Base-by-base conservation (phyloP, 2,329 filamentous ascomycete genomes). In the Talaromyces atroroseus region DNA sequence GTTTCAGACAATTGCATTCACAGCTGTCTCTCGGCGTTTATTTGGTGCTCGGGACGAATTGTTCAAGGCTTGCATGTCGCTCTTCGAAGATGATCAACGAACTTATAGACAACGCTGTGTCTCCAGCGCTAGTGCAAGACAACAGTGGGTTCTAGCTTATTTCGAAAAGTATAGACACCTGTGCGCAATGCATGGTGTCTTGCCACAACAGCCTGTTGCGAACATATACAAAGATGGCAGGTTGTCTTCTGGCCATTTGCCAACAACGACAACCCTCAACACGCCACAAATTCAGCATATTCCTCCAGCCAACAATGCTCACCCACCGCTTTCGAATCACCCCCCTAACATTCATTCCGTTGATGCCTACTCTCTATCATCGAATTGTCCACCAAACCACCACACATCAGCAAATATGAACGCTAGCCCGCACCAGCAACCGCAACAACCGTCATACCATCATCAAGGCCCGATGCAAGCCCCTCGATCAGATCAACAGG, bases 1-100 rank as follows among this genome's bases (percentile, higher is more conserved):
- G 1, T 68, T 88, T 6, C 80, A 84, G 61, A 68, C 66, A 1
- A 78, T 83, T 26, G 68, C 83, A 2, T 86, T 85, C 56, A 51
- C 63, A 14, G 66, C 66, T 8, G 62, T 66, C n/a, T 66, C 63
- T 49, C 68, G 71, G 10, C 60, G 63, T 42, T 48, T 73, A 11
- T 63, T 61, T 29, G 62, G 59, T 2, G 20, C 34, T 6, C 21
- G 54, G 10, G 52, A 58, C 7, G 23, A 54, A 18, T 56, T 60
- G 18, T 58, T 65, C 40, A 49, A 49, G 18, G 45, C 54, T 7
- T 56, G 69, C 45, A 56, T 59, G 52, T 21, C 51, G 12, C 54
- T 65, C 40, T 66, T 63, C 58, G 36, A 57, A 18, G 56, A 53
- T n/a, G 63, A 68, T 54, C 51, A 60, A 42, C 40, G 49, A 20